Evolutionary conservation across 2,329 filamentous ascomycete genomes (phyloP).

Genomic region (Dendryphion nanum): DNA sequence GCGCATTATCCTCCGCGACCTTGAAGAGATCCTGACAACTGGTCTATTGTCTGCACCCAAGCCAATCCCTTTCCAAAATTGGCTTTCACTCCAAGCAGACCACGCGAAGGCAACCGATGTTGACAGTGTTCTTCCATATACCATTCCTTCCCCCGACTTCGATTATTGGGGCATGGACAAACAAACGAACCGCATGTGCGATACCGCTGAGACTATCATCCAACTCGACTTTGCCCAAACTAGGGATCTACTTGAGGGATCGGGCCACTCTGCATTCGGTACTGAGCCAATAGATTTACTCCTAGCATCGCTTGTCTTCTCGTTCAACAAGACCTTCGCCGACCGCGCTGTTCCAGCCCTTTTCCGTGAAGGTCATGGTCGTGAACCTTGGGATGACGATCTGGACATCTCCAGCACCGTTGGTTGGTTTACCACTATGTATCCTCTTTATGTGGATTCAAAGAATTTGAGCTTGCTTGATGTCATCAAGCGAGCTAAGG

Average conservation of each 20-base stretch:
- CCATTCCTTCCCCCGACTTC: conserved; percentile 16
- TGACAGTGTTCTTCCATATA: conserved; percentile 5
- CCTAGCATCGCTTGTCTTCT: conserved; percentile 5
- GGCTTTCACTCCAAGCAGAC: conserved; percentile 10
- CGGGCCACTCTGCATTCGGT: conserved; percentile 43
- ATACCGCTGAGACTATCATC: conserved; percentile 9
- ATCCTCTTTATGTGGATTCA: conserved; percentile 51
- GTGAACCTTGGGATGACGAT: conserved; percentile 13
- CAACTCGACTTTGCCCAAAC: conserved; percentile 10
- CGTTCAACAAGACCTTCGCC: conserved; percentile 8
- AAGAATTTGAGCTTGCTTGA: conserved; percentile 47
- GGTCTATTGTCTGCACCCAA: conserved; percentile 2
- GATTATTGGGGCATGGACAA: conserved; percentile 19
- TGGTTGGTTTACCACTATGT: conserved; percentile 18
- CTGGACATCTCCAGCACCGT: conserved; percentile 17
- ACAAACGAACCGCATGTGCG: conserved; percentile 10
- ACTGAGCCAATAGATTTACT: conserved; percentile 45
- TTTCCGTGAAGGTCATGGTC: conserved; percentile 14
- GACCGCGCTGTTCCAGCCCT: conserved; percentile 48
- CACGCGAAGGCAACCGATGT: conserved; percentile 4
- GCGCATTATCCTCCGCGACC: conserved; percentile 42
- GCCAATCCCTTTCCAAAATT: conserved; percentile 14
- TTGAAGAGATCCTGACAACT: conserved; percentile 27
- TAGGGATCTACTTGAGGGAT: conserved; percentile 8
- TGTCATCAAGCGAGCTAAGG: conserved; percentile 51